phyloP scores from a whole-genome alignment of 306 rosid species.

The Cucurbita pepo region DNA sequence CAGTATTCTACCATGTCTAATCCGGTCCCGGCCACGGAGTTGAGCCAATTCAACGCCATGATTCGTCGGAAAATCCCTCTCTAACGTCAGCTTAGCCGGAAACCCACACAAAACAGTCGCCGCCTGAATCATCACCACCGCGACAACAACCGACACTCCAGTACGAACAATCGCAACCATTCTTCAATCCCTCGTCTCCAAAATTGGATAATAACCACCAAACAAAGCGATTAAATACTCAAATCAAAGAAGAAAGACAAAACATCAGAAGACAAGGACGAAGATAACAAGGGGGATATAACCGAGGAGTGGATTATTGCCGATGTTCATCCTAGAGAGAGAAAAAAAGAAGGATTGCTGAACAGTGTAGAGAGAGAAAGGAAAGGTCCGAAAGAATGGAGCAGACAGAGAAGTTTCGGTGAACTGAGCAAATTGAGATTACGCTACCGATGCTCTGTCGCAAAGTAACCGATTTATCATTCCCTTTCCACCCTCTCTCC shows the following conservation, averaged over 20 bases:
- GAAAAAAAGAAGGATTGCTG: background rate
- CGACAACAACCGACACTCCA: constrained; percentile 11
- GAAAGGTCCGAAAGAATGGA: background rate
- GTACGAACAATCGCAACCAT: constrained; percentile 26
- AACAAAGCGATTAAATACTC: background rate
- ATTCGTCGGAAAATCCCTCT: constrained; percentile 67
- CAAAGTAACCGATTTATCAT: background rate
- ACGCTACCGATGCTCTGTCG: constrained; percentile 9
- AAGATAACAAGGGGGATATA: constrained; percentile 6
- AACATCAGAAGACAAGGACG: constrained; percentile 14
- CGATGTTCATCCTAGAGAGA: constrained; percentile 5
- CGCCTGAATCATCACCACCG: constrained; percentile 10
- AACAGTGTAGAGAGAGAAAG: background rate
- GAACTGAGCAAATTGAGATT: constrained; percentile 5
- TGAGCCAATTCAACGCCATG: constrained; percentile 52
- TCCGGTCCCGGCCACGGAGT: constrained; percentile 51
- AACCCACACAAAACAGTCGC: constrained; percentile 19
- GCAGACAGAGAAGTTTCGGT: constrained; percentile 19
- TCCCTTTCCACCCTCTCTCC: background rate
- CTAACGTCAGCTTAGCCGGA: constrained; percentile 45
- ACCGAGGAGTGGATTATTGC: background rate
- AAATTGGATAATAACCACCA: background rate
- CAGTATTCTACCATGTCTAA: constrained; percentile 64
- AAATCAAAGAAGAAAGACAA: background rate
- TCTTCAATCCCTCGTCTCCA: background rate